These are phyloP conservation scores for Trypanosoma grayi DNA, from an alignment of 208 protist genomes.

Conservation along the genomic window DNA sequence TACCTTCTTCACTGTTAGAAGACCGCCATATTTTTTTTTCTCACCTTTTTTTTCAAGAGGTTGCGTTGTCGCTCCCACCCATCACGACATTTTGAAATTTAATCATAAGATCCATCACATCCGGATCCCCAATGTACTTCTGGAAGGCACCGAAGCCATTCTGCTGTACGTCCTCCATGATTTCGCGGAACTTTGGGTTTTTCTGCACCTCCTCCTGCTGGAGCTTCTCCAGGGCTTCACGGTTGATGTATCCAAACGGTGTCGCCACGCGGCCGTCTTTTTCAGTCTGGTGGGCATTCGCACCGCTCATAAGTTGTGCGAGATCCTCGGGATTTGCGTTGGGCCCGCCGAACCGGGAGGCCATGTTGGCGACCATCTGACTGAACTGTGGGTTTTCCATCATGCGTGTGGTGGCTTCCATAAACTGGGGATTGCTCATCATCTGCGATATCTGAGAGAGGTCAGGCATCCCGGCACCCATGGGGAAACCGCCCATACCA, in stretches of 20 bases:
- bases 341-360: slow-evolving; percentile 53
- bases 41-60: slow-evolving; percentile 1
- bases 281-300: slow-evolving; percentile 40
- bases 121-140: slow-evolving; percentile 90
- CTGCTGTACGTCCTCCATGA: slow-evolving; percentile 81
- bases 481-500: slow-evolving; percentile 34
- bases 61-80: slow-evolving; percentile 1
- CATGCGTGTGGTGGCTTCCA: slow-evolving; percentile 83
- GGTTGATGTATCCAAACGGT: slow-evolving; percentile 78
- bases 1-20: too few species aligned
- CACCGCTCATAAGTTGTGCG: slow-evolving; percentile 32
- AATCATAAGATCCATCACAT: slow-evolving; percentile 88
- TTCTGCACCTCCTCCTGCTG: slow-evolving; percentile 70
- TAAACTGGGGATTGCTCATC: slow-evolving; percentile 92
- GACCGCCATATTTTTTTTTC: slow-evolving; percentile 6
- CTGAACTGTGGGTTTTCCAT: slow-evolving; percentile 92
- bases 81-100: slow-evolving; percentile 78
- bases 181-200: slow-evolving; percentile 78
- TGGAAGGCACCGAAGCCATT: slow-evolving; percentile 85
- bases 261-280: slow-evolving; percentile 65
- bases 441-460: slow-evolving; percentile 74
- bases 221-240: slow-evolving; percentile 57
- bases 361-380: slow-evolving; percentile 81
- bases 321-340: slow-evolving; percentile 46
- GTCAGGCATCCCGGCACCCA: slow-evolving; percentile 63